phyloP scores from a whole-genome alignment of 768 basidiomycete species.

The Vararia minispora region DNA sequence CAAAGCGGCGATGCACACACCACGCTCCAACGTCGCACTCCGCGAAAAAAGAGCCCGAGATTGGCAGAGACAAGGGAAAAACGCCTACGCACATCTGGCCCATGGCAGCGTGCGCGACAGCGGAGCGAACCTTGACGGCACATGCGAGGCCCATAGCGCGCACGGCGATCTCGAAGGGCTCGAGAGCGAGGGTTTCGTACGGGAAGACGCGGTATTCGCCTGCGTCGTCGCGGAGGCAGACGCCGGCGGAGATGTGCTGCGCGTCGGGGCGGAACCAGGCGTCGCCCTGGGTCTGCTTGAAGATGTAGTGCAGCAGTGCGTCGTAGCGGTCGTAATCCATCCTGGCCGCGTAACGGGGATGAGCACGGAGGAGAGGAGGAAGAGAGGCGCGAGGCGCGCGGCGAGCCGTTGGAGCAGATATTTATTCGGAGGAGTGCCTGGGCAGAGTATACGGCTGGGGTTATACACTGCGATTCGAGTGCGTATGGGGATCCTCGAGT shows the following conservation, averaged over 20 bases:
- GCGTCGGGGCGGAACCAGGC: slow-evolving; percentile 45
- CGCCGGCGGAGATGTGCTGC: slow-evolving; percentile 33
- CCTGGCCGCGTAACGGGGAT: slow-evolving; percentile 1
- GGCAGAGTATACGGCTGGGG: too few relatives aligned
- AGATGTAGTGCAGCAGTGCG: slow-evolving; percentile 31
- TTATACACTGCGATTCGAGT: too few relatives aligned
- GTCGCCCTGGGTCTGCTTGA: slow-evolving; percentile 37
- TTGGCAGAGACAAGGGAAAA: not conserved
- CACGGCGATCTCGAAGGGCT: slow-evolving; percentile 44
- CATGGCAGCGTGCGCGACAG: slow-evolving; percentile 39
- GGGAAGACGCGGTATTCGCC: slow-evolving; percentile 45
- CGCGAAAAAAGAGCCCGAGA: not conserved
- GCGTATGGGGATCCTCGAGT: too few relatives aligned
- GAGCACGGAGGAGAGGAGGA: not conserved
- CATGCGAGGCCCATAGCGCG: slow-evolving; percentile 43
- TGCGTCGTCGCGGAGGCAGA: slow-evolving; percentile 36
- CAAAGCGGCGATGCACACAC: too few relatives aligned
- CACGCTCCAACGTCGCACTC: not conserved
- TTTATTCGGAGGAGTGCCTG: too few relatives aligned
- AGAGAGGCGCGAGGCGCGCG: too few relatives aligned
- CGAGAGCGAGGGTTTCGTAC: slow-evolving; percentile 38
- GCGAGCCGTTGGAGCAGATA: too few relatives aligned
- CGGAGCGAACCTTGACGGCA: slow-evolving; percentile 40
- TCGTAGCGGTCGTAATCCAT: slow-evolving; percentile 33
- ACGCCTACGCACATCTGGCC: slow-evolving; percentile 28